Percentiles rank a stretch among this genome's conserved stretches.
These are phyloP conservation scores for Nitzschia palea DNA, from an alignment of 108 stramenopile genomes.

Conservation along the genomic window DNA sequence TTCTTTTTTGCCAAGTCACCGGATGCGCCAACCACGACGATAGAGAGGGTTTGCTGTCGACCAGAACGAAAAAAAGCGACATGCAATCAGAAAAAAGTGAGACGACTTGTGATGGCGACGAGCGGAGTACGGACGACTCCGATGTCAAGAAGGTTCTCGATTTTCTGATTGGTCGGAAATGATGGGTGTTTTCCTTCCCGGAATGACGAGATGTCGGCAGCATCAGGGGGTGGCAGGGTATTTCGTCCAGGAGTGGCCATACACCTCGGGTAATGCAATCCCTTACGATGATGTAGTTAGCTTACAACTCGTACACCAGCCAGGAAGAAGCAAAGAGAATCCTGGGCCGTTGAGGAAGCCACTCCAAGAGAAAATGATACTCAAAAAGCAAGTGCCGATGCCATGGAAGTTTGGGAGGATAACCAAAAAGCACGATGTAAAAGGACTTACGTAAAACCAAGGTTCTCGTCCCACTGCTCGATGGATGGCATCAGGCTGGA, in stretches of 20 bases:
- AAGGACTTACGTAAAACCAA: conserved; percentile 29
- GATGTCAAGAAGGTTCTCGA: conserved; percentile 7
- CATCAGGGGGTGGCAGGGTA: no score
- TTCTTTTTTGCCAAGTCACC: conserved; percentile 99
- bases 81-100: background rate
- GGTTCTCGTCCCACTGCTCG: conserved; percentile 17
- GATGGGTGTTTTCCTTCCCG: conserved; percentile 4
- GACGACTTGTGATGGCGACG: background rate
- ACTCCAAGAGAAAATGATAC: no score
- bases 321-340: no score
- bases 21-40: conserved; percentile 87
- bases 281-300: no score
- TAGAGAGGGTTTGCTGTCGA: conserved; percentile 48
- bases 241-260: no score
- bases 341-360: no score
- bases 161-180: conserved; percentile 1
- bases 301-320: no score
- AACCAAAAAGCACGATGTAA: no score
- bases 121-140: background rate
- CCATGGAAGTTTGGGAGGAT: background rate
- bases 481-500: conserved; percentile 12
- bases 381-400: no score
- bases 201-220: no score
- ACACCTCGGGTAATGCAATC: no score
- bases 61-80: background rate